Conservation (phyloP, 2,329 filamentous ascomycete genomes). For the Anthostomella pinea region DNA sequence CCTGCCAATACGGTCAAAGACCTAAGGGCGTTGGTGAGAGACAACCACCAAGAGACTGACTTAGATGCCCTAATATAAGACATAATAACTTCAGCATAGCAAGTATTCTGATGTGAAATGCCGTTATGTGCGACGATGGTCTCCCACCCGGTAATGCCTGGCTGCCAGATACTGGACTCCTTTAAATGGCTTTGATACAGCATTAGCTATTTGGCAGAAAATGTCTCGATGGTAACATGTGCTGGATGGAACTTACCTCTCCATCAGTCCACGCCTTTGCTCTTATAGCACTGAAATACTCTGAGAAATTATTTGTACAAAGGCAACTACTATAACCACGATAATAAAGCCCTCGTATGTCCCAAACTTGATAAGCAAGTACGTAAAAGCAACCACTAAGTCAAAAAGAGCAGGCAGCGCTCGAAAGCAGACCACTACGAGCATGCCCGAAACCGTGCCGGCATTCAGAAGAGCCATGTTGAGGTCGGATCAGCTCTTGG, state of each 20-base stretch:
- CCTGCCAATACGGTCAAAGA: constrained; percentile 66
- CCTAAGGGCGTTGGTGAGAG: constrained; percentile 53
- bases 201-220: constrained; percentile 3
- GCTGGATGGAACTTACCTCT: constrained; percentile 38
- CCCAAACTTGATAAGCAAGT: constrained; percentile 57
- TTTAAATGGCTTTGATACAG: constrained; percentile 40
- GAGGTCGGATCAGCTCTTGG: constrained; percentile 58
- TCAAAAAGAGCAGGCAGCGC: constrained; percentile 60
- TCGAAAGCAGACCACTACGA: constrained; percentile 58
- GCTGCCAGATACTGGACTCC: constrained; percentile 53
- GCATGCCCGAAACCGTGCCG: constrained; percentile 50
- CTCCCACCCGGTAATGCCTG: constrained; percentile 57
- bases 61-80: constrained; percentile 37
- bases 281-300: constrained; percentile 50
- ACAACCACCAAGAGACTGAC: constrained; percentile 42
- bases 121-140: constrained; percentile 60
- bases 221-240: too few relatives aligned
- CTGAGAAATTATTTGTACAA: constrained; percentile 51
- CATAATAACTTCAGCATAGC: constrained; percentile 50
- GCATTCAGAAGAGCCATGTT: constrained; percentile 55
- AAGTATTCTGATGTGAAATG: constrained; percentile 52
- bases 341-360: constrained; percentile 63
- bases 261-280: constrained; percentile 48
- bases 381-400: constrained; percentile 56
- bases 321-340: constrained; percentile 54